Conservation (phyloP, 768 basidiomycete genomes). For the Amyloporia xantha region DNA sequence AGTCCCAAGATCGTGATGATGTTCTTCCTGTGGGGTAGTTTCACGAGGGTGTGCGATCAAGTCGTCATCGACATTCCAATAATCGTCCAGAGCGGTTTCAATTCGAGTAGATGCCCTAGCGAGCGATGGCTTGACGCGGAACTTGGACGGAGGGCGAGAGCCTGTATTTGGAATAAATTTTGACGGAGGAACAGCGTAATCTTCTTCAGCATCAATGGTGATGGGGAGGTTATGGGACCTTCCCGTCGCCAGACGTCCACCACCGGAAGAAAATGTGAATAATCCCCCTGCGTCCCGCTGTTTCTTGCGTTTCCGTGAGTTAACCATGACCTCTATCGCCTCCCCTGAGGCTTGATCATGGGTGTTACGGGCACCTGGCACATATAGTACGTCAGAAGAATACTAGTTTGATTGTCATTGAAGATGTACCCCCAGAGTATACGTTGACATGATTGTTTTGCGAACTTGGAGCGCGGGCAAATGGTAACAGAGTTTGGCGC, state of each 20-base stretch:
- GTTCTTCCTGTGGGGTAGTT: conserved; percentile 3
- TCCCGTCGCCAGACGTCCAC: conserved; percentile 33
- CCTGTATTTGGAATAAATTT: background rate
- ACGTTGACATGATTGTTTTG: no score
- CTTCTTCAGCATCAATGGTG: conserved; percentile 40
- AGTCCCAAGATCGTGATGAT: conserved; percentile 5
- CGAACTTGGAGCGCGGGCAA: conserved; percentile 6
- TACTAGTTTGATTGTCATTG: no score
- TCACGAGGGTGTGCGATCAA: background rate
- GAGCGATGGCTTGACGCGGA: background rate
- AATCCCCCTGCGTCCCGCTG: conserved; percentile 26
- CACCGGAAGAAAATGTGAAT: conserved; percentile 32
- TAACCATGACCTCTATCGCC: background rate
- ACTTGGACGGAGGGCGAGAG: background rate
- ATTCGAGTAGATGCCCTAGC: background rate
- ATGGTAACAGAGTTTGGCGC: conserved; percentile 14
- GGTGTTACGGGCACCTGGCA: no score
- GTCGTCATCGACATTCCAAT: background rate
- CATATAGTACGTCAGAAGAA: no score
- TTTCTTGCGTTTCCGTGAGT: conserved; percentile 6
- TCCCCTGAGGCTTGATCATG: no score
- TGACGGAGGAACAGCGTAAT: conserved; percentile 6
- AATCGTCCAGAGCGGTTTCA: background rate
- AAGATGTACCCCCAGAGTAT: no score
- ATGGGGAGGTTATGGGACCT: conserved; percentile 26